phyloP scores from a whole-genome alignment of 345 rosid species.

The Durio zibethinus region DNA sequence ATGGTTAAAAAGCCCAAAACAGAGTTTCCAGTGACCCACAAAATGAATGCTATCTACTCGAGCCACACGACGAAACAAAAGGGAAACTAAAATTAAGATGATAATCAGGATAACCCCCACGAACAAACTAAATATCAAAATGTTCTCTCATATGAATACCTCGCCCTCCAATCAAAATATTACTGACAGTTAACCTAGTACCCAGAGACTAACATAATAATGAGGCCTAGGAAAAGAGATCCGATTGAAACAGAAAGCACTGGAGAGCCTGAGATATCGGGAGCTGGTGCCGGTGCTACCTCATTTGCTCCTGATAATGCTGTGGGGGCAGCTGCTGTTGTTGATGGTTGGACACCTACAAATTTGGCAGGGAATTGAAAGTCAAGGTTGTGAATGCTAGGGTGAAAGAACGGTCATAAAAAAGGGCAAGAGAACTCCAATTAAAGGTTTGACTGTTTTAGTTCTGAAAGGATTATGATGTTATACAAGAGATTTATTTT shows the following conservation, averaged over 20 bases:
- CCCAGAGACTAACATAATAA: conserved; percentile 9
- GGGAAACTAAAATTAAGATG: no score
- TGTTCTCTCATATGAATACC: background rate
- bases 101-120: no score
- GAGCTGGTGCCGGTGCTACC: conserved; percentile 34
- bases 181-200: background rate
- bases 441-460: background rate
- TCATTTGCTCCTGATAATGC: background rate
- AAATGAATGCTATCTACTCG: background rate
- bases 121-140: background rate
- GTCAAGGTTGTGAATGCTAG: background rate
- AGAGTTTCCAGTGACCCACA: background rate
- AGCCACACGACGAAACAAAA: background rate
- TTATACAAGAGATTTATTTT: no score
- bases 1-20: background rate
- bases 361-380: background rate
- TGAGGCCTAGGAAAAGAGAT: conserved; percentile 23
- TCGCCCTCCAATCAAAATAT: background rate
- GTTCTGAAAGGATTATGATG: background rate
- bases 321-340: conserved; percentile 18
- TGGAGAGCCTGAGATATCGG: conserved; percentile 27
- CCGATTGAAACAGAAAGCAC: conserved; percentile 17
- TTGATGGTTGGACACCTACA: conserved; percentile 28
- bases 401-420: no score
- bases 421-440: background rate